A percentile compares a stretch with the other conserved stretches of the same genome.
phyloP scores from a whole-genome alignment of 768 basidiomycete species.

The Cystobasidium ongulense region DNA sequence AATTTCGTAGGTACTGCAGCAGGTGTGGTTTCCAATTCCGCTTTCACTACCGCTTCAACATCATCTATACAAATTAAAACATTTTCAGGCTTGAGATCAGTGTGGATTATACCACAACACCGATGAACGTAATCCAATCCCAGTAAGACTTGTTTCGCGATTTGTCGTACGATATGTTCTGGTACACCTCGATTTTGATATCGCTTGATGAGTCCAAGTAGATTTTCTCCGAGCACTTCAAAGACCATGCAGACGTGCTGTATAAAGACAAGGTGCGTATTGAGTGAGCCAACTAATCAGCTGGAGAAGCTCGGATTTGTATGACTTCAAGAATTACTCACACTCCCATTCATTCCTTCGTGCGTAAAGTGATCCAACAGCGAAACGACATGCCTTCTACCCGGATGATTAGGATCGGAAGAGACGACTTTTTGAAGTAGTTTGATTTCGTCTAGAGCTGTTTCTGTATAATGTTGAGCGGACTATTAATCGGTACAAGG shows the following conservation, averaged over 20 bases:
- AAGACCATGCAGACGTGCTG: conserved; percentile 99
- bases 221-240: conserved; percentile 93
- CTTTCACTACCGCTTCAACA: conserved; percentile 81
- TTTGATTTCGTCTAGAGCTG: conserved; percentile 97
- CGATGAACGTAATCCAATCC: conserved; percentile 97
- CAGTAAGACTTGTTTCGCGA: conserved; percentile 89
- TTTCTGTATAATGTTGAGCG: conserved; percentile 91
- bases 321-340: not conserved
- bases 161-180: conserved; percentile 83
- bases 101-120: conserved; percentile 94
- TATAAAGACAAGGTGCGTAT: not conserved
- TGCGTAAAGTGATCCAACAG: conserved; percentile 97
- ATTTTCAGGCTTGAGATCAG: conserved; percentile 96
- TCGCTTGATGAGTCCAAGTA: conserved; percentile 87
- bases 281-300: no score
- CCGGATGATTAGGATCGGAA: conserved; percentile 70
- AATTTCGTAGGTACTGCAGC: conserved; percentile 58
- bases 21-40: conserved; percentile 49
- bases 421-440: conserved; percentile 90
- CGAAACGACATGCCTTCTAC: conserved; percentile 87
- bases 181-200: conserved; percentile 98
- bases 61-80: conserved; percentile 95
- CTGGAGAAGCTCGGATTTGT: not conserved
- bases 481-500: conserved; percentile 49
- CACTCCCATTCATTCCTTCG: conserved; percentile 78